These are phyloP conservation scores for Colletotrichum navitas DNA, from an alignment of 2,329 filamentous ascomycete species.

Conservation along the genomic window DNA sequence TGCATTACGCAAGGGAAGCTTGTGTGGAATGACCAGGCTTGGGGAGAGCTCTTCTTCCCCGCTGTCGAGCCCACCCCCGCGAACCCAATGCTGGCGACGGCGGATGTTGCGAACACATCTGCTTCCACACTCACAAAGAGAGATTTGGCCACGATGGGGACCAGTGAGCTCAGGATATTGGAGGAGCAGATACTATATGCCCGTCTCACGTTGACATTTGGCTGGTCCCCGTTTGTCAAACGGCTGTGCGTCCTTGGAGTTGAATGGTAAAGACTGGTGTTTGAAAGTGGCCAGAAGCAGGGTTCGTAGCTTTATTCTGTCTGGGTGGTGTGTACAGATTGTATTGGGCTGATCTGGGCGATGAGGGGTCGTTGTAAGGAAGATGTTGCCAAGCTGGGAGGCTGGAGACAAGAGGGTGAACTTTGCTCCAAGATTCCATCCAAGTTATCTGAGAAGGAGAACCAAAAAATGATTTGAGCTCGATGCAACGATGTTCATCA, in stretches of 20 bases:
- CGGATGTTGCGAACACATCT: conserved; percentile 27
- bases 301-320: conserved; percentile 37
- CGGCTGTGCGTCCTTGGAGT: conserved; percentile 58
- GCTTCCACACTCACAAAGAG: conserved; percentile 2
- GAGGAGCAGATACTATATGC: conserved; percentile 65
- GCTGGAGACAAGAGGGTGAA: neutral
- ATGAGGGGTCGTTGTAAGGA: conserved; percentile 28
- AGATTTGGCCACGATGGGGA: conserved; percentile 46
- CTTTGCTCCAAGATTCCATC: neutral
- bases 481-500: no score
- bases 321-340: conserved; percentile 24
- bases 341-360: conserved; percentile 10
- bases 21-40: conserved; percentile 65
- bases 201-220: conserved; percentile 67
- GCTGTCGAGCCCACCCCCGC: neutral
- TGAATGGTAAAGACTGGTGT: conserved; percentile 51
- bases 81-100: neutral
- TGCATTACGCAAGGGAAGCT: conserved; percentile 64
- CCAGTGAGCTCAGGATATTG: conserved; percentile 59
- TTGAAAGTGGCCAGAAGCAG: conserved; percentile 30
- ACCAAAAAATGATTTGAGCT: neutral
- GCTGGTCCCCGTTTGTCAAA: conserved; percentile 59
- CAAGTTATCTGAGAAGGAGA: neutral
- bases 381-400: neutral
- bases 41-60: conserved; percentile 55